These are phyloP conservation scores for Arabidopsis hybrid DNA, from an alignment of 441 rosid genomes.

Conservation along the genomic window DNA sequence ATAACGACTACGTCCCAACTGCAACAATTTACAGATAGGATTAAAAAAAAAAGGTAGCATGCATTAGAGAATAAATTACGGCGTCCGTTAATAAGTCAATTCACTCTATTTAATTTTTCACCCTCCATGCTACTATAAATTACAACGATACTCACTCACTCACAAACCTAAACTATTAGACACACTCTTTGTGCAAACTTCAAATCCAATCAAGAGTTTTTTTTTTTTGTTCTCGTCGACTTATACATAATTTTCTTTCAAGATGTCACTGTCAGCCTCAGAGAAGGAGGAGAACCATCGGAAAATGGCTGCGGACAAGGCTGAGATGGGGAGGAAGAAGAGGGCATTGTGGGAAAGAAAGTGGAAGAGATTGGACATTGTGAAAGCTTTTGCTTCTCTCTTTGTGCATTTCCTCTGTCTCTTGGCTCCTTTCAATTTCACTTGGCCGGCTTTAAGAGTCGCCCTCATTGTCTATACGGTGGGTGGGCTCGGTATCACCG, in stretches of 20 bases:
- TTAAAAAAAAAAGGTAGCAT: slow-evolving; percentile 15
- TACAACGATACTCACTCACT: slow-evolving; percentile 22
- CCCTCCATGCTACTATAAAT: slow-evolving; percentile 38
- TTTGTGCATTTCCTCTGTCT: slow-evolving; percentile 50
- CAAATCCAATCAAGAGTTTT: background rate
- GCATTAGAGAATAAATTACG: slow-evolving; percentile 40
- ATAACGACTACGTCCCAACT: slow-evolving; percentile 43
- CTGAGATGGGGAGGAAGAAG: slow-evolving; percentile 58
- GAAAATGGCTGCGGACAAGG: slow-evolving; percentile 71
- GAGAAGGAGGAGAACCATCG: slow-evolving; percentile 43
- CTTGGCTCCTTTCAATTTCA: slow-evolving; percentile 47
- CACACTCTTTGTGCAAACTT: slow-evolving; percentile 31
- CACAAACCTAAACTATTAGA: slow-evolving; percentile 12
- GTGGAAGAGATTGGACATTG: slow-evolving; percentile 67
- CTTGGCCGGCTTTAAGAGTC: slow-evolving; percentile 39
- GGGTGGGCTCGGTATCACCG: slow-evolving; percentile 45
- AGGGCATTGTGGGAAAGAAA: slow-evolving; percentile 53
- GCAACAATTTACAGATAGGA: slow-evolving; percentile 39
- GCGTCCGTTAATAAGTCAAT: slow-evolving; percentile 37
- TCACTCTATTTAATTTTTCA: slow-evolving; percentile 20
- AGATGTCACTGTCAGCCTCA: slow-evolving; percentile 22
- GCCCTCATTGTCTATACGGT: slow-evolving; percentile 40
- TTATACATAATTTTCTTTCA: background rate
- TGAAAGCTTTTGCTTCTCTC: slow-evolving; percentile 56
- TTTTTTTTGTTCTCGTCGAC: background rate